Percentiles rank a stretch among this genome's conserved stretches.
Conservation (phyloP, 164 flowering plant genomes). For the Chimonanthus praecox region DNA sequence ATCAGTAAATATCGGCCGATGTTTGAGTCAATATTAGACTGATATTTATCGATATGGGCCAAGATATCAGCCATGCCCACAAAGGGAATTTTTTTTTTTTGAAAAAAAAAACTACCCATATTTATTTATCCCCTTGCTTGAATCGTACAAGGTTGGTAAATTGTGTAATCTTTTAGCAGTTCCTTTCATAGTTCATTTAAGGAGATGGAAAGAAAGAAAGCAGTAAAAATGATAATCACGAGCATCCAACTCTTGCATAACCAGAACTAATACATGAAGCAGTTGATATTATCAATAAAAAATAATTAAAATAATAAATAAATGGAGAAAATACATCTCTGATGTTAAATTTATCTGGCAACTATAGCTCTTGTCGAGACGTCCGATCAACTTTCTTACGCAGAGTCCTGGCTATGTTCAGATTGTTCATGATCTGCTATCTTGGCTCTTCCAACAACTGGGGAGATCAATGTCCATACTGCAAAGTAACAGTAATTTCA, state of each 20-base stretch:
- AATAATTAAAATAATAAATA: not conserved
- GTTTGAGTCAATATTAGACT: too few relatives aligned
- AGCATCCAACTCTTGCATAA: too few relatives aligned
- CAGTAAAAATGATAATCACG: not conserved
- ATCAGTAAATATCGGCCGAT: too few relatives aligned
- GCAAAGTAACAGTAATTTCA: conserved; percentile 19
- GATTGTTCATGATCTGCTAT: conserved; percentile 40
- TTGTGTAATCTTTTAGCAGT: not conserved
- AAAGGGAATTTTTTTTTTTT: too few relatives aligned
- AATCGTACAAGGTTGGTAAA: not conserved
- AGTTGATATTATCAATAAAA: not conserved
- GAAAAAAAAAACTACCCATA: too few relatives aligned
- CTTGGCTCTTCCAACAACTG: conserved; percentile 38
- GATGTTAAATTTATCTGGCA: not conserved
- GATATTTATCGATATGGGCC: too few relatives aligned
- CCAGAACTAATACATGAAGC: not conserved
- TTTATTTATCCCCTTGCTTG: too few relatives aligned
- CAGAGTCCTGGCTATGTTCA: conserved; percentile 13
- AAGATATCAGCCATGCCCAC: too few relatives aligned
- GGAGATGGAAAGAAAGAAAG: not conserved
- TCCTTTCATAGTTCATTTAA: not conserved
- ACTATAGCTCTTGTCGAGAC: not conserved
- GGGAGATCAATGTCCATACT: conserved; percentile 79
- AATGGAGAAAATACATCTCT: not conserved
- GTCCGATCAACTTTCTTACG: not conserved